Conservation (phyloP, 176 grass and related monocot species). For the Metroxylon sagu region DNA sequence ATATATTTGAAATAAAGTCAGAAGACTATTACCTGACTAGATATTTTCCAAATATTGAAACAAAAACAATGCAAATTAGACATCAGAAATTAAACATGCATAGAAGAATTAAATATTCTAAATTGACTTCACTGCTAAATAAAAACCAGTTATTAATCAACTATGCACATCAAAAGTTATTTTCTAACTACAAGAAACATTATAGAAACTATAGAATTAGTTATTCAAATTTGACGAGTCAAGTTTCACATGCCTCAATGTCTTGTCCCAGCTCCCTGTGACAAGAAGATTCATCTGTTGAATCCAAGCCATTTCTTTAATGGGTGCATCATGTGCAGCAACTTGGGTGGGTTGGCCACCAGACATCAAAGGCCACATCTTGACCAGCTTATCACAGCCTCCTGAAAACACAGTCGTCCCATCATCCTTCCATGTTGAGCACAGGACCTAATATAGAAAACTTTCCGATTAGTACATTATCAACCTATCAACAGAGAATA, state of each 20-base stretch:
- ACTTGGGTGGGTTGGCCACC: constrained; percentile 72
- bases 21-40: no score
- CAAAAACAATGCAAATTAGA: no score
- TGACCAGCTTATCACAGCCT: constrained; percentile 85
- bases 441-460: constrained; percentile 57
- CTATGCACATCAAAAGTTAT: no score
- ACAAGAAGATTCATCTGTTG: constrained; percentile 94
- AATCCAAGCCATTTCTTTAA: constrained; percentile 79
- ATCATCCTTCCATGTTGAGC: constrained; percentile 94
- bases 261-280: constrained; percentile 93
- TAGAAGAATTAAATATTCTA: no score
- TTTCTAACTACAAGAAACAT: no score
- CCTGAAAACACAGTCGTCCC: constrained; percentile 83
- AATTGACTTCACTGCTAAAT: no score
- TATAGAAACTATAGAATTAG: no score
- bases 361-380: constrained; percentile 88
- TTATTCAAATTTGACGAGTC: background rate
- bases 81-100: no score
- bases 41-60: no score
- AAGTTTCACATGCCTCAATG: constrained; percentile 36
- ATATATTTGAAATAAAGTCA: no score
- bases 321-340: constrained; percentile 80
- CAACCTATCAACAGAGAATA: background rate
- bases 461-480: constrained; percentile 9
- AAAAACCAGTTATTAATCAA: no score